Percentiles rank a stretch among this genome's conserved stretches.
phyloP scores from a whole-genome alignment of 805 yeast species.

The Kurtzmaniella cleridarum region DNA sequence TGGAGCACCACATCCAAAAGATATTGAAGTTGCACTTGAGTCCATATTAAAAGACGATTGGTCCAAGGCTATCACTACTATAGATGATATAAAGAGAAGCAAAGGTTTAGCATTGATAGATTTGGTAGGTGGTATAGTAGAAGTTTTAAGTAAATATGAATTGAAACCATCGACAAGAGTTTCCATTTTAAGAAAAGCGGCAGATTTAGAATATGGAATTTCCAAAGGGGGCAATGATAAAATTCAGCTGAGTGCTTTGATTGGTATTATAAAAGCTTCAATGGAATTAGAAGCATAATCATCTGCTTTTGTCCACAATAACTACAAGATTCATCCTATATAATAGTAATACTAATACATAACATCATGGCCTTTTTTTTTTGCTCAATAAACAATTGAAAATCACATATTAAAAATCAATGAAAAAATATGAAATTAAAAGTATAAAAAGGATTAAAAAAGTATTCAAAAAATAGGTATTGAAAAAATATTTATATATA shows the following conservation, averaged over 20 bases:
- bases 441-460: too few relatives aligned
- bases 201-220: conserved; percentile 87
- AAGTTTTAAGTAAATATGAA: conserved; percentile 63
- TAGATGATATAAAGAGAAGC: conserved; percentile 56
- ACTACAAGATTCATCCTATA: too few relatives aligned
- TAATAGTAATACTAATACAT: too few relatives aligned
- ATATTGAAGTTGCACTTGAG: conserved; percentile 68
- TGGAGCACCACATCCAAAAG: conserved; percentile 91
- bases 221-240: conserved; percentile 90
- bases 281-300: conserved; percentile 32
- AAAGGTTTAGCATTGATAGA: conserved; percentile 92
- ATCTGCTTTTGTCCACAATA: not conserved
- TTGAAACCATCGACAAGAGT: conserved; percentile 59
- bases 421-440: too few relatives aligned
- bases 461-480: too few relatives aligned
- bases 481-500: too few relatives aligned
- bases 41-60: conserved; percentile 84
- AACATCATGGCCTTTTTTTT: too few relatives aligned
- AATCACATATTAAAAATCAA: too few relatives aligned
- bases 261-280: conserved; percentile 76
- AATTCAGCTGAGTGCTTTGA: conserved; percentile 83
- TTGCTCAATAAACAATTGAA: too few relatives aligned
- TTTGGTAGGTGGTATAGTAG: conserved; percentile 69
- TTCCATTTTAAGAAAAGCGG: conserved; percentile 60
- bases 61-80: conserved; percentile 66